Conservation (phyloP, 192 early-diverging fungal genomes). For the Allomyces javanicus region DNA sequence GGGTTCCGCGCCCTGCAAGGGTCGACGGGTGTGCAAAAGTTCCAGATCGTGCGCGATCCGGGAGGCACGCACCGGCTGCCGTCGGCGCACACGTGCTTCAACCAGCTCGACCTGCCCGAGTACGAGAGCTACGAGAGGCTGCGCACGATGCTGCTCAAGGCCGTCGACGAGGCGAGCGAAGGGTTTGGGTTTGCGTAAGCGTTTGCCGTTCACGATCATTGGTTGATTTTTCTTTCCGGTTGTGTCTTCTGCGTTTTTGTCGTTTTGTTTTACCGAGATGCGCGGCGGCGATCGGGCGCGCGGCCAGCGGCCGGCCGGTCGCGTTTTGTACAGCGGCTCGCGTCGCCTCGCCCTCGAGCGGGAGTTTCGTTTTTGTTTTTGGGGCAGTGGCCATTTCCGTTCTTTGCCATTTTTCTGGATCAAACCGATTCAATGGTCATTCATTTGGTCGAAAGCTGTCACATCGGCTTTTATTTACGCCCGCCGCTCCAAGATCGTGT, state of each 20-base stretch:
- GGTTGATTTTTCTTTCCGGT: background rate
- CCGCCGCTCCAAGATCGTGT: too few relatives aligned
- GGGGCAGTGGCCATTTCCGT: too few relatives aligned
- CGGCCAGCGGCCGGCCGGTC: too few relatives aligned
- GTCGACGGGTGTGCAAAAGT: slow-evolving; percentile 84
- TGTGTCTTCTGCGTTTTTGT: background rate
- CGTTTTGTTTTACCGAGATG: background rate
- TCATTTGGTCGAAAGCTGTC: too few relatives aligned
- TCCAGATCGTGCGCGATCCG: slow-evolving; percentile 98
- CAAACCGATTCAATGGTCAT: too few relatives aligned
- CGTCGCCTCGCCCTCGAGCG: too few relatives aligned
- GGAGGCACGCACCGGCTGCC: slow-evolving; percentile 65
- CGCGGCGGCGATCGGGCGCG: too few relatives aligned
- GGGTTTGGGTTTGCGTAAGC: slow-evolving; percentile 70
- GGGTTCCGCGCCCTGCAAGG: slow-evolving; percentile 87
- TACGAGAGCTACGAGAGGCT: slow-evolving; percentile 84
- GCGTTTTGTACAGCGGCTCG: too few relatives aligned
- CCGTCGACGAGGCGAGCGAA: slow-evolving; percentile 79
- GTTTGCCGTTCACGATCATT: background rate
- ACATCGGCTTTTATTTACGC: too few relatives aligned
- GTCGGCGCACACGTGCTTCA: slow-evolving; percentile 97
- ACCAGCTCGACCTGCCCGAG: slow-evolving; percentile 87
- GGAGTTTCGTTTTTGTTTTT: too few relatives aligned
- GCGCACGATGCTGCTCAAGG: slow-evolving; percentile 56
- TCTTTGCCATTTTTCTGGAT: too few relatives aligned